A percentile compares a stretch with the other conserved stretches of the same genome.
These are phyloP conservation scores for Aureobasidium mangrovei DNA, from an alignment of 2,329 filamentous ascomycete genomes.

Conservation along the genomic window DNA sequence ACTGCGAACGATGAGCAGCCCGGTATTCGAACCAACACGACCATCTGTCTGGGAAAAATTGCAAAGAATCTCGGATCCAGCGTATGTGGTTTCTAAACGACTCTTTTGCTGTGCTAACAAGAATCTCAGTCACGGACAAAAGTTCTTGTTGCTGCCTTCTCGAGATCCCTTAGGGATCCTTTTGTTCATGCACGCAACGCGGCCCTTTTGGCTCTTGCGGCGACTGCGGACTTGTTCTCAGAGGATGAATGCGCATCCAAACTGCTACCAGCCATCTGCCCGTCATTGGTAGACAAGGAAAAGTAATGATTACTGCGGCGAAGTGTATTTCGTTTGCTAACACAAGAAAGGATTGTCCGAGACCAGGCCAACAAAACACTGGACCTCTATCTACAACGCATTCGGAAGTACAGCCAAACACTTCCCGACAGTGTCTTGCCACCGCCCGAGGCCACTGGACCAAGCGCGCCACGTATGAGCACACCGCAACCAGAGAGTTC, in stretches of 20 bases:
- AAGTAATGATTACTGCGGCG: conserved; percentile 43
- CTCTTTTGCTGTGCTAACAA: conserved; percentile 20
- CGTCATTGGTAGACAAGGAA: conserved; percentile 85
- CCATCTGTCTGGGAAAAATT: conserved; percentile 94
- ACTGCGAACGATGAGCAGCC: conserved; percentile 97
- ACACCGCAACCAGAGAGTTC: conserved; percentile 57
- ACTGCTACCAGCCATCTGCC: conserved; percentile 75
- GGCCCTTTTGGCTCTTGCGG: conserved; percentile 72
- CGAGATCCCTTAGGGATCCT: conserved; percentile 78
- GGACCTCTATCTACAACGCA: conserved; percentile 73
- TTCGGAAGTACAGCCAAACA: conserved; percentile 65
- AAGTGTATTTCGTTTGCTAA: conserved; percentile 2
- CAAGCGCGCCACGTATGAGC: conserved; percentile 62
- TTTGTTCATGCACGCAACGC: conserved; percentile 93
- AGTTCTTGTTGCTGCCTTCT: conserved; percentile 87
- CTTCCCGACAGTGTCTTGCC: conserved; percentile 78
- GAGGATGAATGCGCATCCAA: conserved; percentile 84
- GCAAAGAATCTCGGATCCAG: conserved; percentile 71
- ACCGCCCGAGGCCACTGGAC: conserved; percentile 46
- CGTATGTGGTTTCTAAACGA: conserved; percentile 28
- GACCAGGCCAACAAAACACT: conserved; percentile 87
- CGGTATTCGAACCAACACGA: conserved; percentile 94
- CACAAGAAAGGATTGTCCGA: conserved; percentile 54
- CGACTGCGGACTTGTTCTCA: conserved; percentile 75
- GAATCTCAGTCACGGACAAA: conserved; percentile 62